Conservation (phyloP, 2,329 filamentous ascomycete genomes). For the Canariomyces notabilis region DNA sequence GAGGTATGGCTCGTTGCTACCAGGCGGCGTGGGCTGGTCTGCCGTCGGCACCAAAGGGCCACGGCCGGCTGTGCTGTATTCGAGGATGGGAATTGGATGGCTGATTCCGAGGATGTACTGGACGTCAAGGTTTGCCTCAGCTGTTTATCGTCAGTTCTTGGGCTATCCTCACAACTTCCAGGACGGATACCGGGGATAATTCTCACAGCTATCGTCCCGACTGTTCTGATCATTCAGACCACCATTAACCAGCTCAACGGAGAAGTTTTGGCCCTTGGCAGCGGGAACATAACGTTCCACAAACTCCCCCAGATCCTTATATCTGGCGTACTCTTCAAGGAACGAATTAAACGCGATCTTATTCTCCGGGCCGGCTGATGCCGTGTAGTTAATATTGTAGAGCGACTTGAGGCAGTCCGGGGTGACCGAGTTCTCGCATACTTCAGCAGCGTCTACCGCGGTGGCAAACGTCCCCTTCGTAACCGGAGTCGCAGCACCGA, state of each 20-base stretch:
- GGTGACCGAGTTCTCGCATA: conserved; percentile 38
- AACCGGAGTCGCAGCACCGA: conserved; percentile 10
- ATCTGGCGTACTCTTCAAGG: conserved; percentile 44
- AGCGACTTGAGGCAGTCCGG: conserved; percentile 45
- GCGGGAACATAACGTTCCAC: conserved; percentile 47
- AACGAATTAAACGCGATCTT: conserved; percentile 39
- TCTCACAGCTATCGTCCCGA: conserved; percentile 30
- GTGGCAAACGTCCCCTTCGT: conserved; percentile 11
- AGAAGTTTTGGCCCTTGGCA: conserved; percentile 49
- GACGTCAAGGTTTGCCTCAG: conserved; percentile 60
- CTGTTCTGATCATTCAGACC: conserved; percentile 47
- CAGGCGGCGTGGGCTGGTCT: conserved; percentile 41
- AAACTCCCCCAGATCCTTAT: conserved; percentile 47
- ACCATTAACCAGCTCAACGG: conserved; percentile 50
- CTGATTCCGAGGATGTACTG: conserved; percentile 55
- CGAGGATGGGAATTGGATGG: conserved; percentile 49
- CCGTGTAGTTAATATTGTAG: conserved; percentile 43
- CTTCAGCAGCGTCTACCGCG: conserved; percentile 11
- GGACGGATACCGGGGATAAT: background rate
- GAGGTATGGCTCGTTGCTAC: conserved; percentile 67
- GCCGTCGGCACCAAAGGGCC: conserved; percentile 50
- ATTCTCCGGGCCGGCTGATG: conserved; percentile 23
- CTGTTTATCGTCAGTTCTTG: background rate
- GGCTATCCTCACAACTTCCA: too few relatives aligned
- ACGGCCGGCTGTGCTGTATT: conserved; percentile 58